Conservation (phyloP, 495 filamentous ascomycete species). For the Tuber calosporum region DNA sequence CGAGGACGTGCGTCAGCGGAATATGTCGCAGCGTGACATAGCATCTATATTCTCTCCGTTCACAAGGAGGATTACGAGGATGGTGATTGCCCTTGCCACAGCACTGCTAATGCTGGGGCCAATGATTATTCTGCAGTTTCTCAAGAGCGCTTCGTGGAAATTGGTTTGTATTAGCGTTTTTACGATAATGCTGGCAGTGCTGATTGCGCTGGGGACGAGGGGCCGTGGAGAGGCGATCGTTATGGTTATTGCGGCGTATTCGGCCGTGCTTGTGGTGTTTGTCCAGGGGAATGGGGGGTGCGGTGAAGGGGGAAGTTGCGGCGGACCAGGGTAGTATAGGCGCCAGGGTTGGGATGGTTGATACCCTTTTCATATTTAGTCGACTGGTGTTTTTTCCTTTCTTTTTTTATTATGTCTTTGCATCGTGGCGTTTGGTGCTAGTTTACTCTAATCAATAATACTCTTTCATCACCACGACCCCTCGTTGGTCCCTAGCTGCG, state of each 20-base stretch:
- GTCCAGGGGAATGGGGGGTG: conserved; percentile 27
- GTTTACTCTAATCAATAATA: not conserved
- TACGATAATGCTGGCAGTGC: conserved; percentile 25
- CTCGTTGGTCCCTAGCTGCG: not conserved
- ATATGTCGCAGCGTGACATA: conserved; percentile 33
- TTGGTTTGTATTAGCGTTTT: conserved; percentile 32
- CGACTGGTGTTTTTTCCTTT: not conserved
- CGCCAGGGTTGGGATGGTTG: not conserved
- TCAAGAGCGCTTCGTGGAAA: conserved; percentile 30
- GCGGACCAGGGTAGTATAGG: not conserved
- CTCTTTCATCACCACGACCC: not conserved
- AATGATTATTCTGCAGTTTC: conserved; percentile 35
- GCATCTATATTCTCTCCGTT: conserved; percentile 35
- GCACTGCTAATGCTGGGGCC: conserved; percentile 35
- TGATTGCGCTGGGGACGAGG: conserved; percentile 34
- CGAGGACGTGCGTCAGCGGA: conserved; percentile 30
- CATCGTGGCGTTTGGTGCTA: not conserved
- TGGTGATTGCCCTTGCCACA: conserved; percentile 34
- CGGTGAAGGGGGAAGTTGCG: not conserved
- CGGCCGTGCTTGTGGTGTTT: conserved; percentile 40
- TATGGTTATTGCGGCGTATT: conserved; percentile 39
- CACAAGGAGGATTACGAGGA: conserved; percentile 32
- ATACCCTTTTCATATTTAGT: not conserved
- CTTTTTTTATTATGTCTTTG: not conserved
- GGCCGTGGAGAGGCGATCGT: conserved; percentile 37